Conservation (phyloP, 257 asterid genomes). For the Solanum sitiens region DNA sequence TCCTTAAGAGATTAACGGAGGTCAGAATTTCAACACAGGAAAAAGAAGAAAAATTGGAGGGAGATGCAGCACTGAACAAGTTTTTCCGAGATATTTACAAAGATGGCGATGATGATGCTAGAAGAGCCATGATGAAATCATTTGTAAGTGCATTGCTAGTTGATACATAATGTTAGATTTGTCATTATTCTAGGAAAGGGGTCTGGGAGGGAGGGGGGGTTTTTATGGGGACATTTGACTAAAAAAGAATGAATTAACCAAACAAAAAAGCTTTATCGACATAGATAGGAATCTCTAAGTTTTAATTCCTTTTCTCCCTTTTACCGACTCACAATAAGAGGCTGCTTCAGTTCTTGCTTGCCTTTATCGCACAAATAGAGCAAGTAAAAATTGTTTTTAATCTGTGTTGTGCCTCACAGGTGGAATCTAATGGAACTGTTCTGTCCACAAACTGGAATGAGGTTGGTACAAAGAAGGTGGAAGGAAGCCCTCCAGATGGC, state of each 20-base stretch:
- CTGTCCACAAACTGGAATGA: constrained; percentile 88
- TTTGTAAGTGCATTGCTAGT: constrained; percentile 42
- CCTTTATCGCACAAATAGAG: background rate
- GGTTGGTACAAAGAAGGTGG: constrained; percentile 75
- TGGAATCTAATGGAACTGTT: constrained; percentile 80
- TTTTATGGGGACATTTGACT: background rate
- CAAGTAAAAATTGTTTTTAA: background rate
- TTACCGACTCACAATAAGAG: background rate
- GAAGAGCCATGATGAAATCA: constrained; percentile 96
- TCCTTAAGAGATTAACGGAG: too few species aligned
- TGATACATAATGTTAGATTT: background rate
- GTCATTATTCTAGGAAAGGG: background rate
- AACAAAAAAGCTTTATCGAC: background rate
- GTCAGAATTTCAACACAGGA: constrained; percentile 29
- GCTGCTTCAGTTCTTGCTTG: background rate
- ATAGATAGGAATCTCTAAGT: background rate
- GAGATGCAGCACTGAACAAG: constrained; percentile 94
- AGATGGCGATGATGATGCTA: constrained; percentile 85
- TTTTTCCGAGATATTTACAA: constrained; percentile 72
- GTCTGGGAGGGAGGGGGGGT: background rate
- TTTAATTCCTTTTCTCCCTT: background rate
- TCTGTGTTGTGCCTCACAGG: constrained; percentile 16
- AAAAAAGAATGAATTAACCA: background rate
- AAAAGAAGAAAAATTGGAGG: constrained; percentile 87
- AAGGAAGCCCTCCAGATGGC: constrained; percentile 95